Conservation (phyloP, 148 eudicot species). For the Linanthus parryae region DNA sequence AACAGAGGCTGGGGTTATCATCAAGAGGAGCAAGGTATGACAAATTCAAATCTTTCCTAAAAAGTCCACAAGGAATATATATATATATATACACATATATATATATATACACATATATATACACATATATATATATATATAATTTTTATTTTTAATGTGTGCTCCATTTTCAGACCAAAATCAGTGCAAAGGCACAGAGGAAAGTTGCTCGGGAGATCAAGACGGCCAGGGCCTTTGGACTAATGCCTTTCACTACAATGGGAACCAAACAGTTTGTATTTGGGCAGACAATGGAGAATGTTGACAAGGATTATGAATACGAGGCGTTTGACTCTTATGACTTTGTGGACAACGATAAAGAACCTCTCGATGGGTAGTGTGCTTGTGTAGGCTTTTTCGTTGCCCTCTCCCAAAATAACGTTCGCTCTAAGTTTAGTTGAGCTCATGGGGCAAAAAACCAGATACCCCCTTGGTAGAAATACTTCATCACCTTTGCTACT, state of each 20-base stretch:
- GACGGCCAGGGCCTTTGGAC: conserved; percentile 45
- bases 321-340: conserved; percentile 23
- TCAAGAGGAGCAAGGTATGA: conserved; percentile 83
- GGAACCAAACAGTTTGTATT: conserved; percentile 57
- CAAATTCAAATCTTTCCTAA: background rate
- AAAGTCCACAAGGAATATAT: too few species aligned
- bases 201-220: conserved; percentile 94
- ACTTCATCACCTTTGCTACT: too few species aligned
- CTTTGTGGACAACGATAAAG: conserved; percentile 30
- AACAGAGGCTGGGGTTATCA: conserved; percentile 80
- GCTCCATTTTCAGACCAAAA: conserved; percentile 44
- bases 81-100: too few species aligned
- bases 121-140: too few species aligned
- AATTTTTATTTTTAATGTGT: too few species aligned
- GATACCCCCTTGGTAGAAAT: too few species aligned
- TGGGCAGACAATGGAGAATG: conserved; percentile 69
- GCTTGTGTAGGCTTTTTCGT: too few species aligned
- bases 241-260: conserved; percentile 82
- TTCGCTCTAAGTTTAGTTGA: too few species aligned
- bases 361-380: too few species aligned
- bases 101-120: too few species aligned
- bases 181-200: conserved; percentile 94
- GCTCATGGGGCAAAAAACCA: too few species aligned
- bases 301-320: conserved; percentile 42
- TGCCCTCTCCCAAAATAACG: too few species aligned